Evolutionary conservation across 2,329 filamentous ascomycete species (phyloP).

Genomic region (Rhynchosporium secalis): DNA sequence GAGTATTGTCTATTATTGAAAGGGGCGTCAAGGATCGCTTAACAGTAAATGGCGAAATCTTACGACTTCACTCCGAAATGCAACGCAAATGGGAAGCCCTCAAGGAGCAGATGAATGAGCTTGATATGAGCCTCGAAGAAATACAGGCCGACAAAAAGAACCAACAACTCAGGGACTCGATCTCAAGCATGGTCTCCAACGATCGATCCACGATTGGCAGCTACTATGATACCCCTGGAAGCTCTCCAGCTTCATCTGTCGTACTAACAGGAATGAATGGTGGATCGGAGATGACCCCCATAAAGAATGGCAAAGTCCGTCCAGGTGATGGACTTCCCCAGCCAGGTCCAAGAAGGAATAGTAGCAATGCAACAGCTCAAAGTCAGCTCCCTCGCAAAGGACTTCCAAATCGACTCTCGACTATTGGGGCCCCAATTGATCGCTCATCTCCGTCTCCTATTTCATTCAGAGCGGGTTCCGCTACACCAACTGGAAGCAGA

Average conservation of each 20-base stretch:
- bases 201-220: conserved; percentile 51
- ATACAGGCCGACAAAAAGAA: conserved; percentile 61
- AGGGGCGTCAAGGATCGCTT: conserved; percentile 94
- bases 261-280: conserved; percentile 53
- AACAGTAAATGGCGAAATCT: conserved; percentile 93
- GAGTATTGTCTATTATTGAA: conserved; percentile 88
- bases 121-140: conserved; percentile 75
- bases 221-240: conserved; percentile 50
- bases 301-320: conserved; percentile 38
- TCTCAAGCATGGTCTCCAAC: conserved; percentile 75
- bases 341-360: conserved; percentile 47
- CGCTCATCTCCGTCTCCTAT: conserved; percentile 41
- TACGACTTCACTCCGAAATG: conserved; percentile 83
- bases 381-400: conserved; percentile 43
- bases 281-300: conserved; percentile 36
- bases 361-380: conserved; percentile 45
- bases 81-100: conserved; percentile 77
- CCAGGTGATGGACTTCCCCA: conserved; percentile 43
- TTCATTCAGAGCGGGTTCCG: conserved; percentile 45
- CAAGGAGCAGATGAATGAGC: conserved; percentile 73
- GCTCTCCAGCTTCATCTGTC: conserved; percentile 67
- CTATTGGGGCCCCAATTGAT: conserved; percentile 45
- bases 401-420: conserved; percentile 40
- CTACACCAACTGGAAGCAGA: conserved; percentile 51
- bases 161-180: conserved; percentile 84